These are phyloP conservation scores for Pythium vanterpoolii DNA, from an alignment of 352 stramenopile genomes.

Conservation along the genomic window DNA sequence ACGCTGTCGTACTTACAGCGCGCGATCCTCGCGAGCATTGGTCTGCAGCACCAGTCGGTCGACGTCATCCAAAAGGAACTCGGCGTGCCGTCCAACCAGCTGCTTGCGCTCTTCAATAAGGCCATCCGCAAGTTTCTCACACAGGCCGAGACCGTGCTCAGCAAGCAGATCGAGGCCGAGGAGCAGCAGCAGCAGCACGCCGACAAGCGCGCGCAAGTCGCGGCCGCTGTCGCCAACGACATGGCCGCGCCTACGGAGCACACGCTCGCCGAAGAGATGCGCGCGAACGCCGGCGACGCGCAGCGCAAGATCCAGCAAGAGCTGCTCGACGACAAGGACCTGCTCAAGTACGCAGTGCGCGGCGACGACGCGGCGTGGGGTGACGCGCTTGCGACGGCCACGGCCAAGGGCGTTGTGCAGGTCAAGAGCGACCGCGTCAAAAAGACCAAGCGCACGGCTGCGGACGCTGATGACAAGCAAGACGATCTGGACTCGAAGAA, in stretches of 20 bases:
- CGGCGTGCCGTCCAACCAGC: constrained; percentile 93
- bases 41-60: constrained; percentile 92
- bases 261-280: constrained; percentile 78
- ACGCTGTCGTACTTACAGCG: constrained; percentile 95
- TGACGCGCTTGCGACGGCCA: constrained; percentile 42
- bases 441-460: constrained; percentile 50
- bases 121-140: constrained; percentile 87
- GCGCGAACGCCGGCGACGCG: constrained; percentile 70
- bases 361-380: constrained; percentile 94
- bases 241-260: constrained; percentile 81
- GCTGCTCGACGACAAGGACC: constrained; percentile 78
- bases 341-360: constrained; percentile 96
- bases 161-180: constrained; percentile 77
- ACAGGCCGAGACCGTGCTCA: constrained; percentile 73
- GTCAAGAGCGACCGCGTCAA: constrained; percentile 68
- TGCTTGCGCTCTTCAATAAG: constrained; percentile 99
- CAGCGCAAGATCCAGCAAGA: constrained; percentile 81
- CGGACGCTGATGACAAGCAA: constrained; percentile 29
- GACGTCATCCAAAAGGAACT: constrained; percentile 93
- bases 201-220: constrained; percentile 46
- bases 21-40: constrained; percentile 94
- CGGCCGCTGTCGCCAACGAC: constrained; percentile 55
- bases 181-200: constrained; percentile 62
- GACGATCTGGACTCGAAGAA: constrained; percentile 47
- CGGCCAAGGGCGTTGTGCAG: constrained; percentile 60